Conservation (phyloP, 2,329 filamentous ascomycete species). For the Aureobasidium subglaciale region DNA sequence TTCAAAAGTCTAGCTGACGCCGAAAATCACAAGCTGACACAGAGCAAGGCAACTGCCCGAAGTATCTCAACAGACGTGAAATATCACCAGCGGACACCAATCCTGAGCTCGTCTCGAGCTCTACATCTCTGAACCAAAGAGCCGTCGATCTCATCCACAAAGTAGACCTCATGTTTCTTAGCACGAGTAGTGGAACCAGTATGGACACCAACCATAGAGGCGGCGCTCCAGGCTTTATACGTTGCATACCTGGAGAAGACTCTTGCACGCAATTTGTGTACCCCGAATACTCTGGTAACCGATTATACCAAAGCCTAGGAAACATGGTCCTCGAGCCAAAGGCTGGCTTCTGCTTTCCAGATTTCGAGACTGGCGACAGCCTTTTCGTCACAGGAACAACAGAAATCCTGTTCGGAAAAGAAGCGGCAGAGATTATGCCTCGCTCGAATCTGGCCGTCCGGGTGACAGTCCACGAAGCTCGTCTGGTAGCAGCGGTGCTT, state of each 20-base stretch:
- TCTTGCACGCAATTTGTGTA: conserved; percentile 54
- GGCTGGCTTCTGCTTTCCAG: conserved; percentile 65
- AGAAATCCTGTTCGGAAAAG: conserved; percentile 57
- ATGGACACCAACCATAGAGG: conserved; percentile 86
- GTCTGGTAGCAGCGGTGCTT: conserved; percentile 58
- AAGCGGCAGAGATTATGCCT: conserved; percentile 57
- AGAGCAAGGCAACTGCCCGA: conserved; percentile 66
- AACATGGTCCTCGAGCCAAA: conserved; percentile 62
- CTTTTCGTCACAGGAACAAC: conserved; percentile 67
- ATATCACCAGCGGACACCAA: conserved; percentile 50
- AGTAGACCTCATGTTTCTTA: conserved; percentile 73
- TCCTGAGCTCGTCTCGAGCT: conserved; percentile 45
- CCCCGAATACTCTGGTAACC: conserved; percentile 80
- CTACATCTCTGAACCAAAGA: conserved; percentile 42
- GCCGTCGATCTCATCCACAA: conserved; percentile 54
- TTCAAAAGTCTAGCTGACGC: neutral
- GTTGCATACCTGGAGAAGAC: conserved; percentile 53
- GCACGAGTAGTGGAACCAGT: conserved; percentile 53
- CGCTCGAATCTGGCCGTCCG: conserved; percentile 66
- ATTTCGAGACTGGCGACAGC: conserved; percentile 65
- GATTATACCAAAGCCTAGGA: conserved; percentile 75
- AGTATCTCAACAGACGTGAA: conserved; percentile 72
- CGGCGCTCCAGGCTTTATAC: conserved; percentile 65
- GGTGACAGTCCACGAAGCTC: conserved; percentile 54
- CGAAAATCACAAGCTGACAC: conserved; percentile 11